Base-by-base conservation (phyloP, 75 land plant species). In the Pinus taeda region DNA sequence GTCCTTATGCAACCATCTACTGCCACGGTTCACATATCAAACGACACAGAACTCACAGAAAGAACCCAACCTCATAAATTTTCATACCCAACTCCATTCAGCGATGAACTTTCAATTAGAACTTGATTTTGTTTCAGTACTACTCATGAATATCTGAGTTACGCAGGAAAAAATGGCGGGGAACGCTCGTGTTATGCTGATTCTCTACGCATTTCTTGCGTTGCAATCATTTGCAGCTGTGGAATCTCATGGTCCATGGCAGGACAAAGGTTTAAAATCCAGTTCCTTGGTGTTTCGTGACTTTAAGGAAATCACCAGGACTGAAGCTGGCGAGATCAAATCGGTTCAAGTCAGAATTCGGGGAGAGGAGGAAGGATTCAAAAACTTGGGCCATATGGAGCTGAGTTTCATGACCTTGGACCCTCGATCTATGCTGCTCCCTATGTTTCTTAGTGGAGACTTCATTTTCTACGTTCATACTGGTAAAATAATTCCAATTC, bases 391-490 rank as follows among this genome's bases (percentile, higher is more conserved):
- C 3, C 53, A 33, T 7, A 42, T 69, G 37, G 71, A 69, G 8
- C 36, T 69, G 24, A 39, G 22, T 69, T 90, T 88, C 84, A 63
- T 90, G 36, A 83, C 86, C 4, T 3, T 90, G 85, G 90, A 90
- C 70, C 90, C 90, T 2, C 79, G 79, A 26, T 79, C 93, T 3
- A 57, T 90, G 26, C 83, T 90, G 53, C 90, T 90, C 55, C 93
- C 93, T 33, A 83, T 82, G 0, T 76, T 84, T 2, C 76, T 90
- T 12, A 88, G 84, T 77, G 69, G 88, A 1, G 93, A 88, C 58
- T 84, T 88, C 88, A 77, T 90, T 17, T 79, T 90, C 57, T 88
- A 83, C 79, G 87, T 87, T 49, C 81, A 82, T 55, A 83, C 93
- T 53, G 93, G 93, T 90, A 67, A 26, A 58, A 42, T 30, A 14